A percentile compares a stretch with the other conserved stretches of the same genome.
These are phyloP conservation scores for Raphanus sativus DNA, from an alignment of 345 rosid genomes.

Conservation along the genomic window DNA sequence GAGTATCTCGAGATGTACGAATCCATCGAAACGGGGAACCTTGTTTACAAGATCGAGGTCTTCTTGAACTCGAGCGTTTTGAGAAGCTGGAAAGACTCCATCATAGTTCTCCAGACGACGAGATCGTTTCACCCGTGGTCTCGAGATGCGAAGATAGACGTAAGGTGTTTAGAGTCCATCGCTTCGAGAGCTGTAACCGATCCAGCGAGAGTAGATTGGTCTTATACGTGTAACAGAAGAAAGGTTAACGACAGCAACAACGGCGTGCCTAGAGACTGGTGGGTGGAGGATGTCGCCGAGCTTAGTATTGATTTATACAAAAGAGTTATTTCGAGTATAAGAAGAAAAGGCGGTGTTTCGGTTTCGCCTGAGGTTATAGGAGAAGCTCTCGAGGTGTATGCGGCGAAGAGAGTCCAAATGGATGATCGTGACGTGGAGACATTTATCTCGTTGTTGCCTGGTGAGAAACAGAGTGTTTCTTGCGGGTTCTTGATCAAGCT, in stretches of 20 bases:
- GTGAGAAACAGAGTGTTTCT: constrained; percentile 53
- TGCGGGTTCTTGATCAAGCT: constrained; percentile 63
- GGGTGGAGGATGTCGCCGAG: constrained; percentile 71
- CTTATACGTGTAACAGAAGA: constrained; percentile 65
- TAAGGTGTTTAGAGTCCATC: constrained; percentile 61
- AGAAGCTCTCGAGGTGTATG: constrained; percentile 61
- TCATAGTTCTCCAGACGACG: constrained; percentile 63
- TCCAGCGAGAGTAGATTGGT: constrained; percentile 66
- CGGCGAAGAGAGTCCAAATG: constrained; percentile 48
- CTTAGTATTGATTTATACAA: constrained; percentile 60
- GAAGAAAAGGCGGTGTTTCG: constrained; percentile 47
- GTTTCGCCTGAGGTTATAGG: constrained; percentile 56
- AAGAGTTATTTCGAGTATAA: constrained; percentile 47
- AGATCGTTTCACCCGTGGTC: constrained; percentile 55
- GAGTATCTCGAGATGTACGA: constrained; percentile 76
- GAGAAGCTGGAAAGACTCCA: constrained; percentile 78
- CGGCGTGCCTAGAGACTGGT: constrained; percentile 71
- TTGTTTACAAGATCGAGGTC: constrained; percentile 71
- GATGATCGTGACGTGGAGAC: constrained; percentile 39
- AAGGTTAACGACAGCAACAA: constrained; percentile 40
- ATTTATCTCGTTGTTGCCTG: constrained; percentile 52
- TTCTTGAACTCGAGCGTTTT: constrained; percentile 69
- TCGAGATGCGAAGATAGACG: constrained; percentile 53
- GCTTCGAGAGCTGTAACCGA: constrained; percentile 57
- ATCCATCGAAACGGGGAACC: constrained; percentile 61